These are phyloP conservation scores for Rhizodiscina lignyota DNA, from an alignment of 495 filamentous ascomycete species.

Conservation along the genomic window DNA sequence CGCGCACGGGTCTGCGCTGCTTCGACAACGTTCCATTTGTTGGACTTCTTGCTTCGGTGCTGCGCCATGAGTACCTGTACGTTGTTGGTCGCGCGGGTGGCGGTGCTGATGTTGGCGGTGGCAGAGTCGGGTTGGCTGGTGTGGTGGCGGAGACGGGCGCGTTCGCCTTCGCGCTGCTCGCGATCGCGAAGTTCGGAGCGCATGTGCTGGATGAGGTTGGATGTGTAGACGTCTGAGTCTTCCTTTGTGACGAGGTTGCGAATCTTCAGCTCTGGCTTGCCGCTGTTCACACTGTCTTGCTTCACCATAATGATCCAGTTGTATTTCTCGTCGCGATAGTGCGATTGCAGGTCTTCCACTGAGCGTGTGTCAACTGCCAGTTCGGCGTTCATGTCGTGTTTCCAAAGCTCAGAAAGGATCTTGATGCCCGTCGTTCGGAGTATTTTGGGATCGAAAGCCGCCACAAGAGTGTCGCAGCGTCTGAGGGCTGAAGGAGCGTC, in stretches of 20 bases:
- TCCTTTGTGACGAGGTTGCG: slow-evolving; percentile 60
- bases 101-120: slow-evolving; percentile 17
- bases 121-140: slow-evolving; percentile 9
- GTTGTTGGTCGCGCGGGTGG: slow-evolving; percentile 23
- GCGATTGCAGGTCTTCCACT: slow-evolving; percentile 52
- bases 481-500: slow-evolving; percentile 19
- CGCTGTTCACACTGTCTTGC: slow-evolving; percentile 40
- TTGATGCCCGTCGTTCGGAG: slow-evolving; percentile 60
- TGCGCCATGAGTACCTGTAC: slow-evolving; percentile 70
- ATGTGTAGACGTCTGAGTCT: slow-evolving; percentile 58
- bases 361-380: slow-evolving; percentile 57
- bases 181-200: slow-evolving; percentile 70
- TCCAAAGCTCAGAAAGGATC: slow-evolving; percentile 66
- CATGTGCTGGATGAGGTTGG: slow-evolving; percentile 67
- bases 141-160: slow-evolving; percentile 24
- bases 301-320: slow-evolving; percentile 80
- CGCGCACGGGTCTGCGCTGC: slow-evolving; percentile 26
- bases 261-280: slow-evolving; percentile 55
- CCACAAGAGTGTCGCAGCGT: slow-evolving; percentile 71
- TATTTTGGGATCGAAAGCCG: slow-evolving; percentile 62
- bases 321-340: slow-evolving; percentile 55
- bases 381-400: slow-evolving; percentile 76
- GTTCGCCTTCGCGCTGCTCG: slow-evolving; percentile 40
- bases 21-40: slow-evolving; percentile 70
- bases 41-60: slow-evolving; percentile 78